Percentiles rank a stretch among this genome's conserved stretches.
These are phyloP conservation scores for Phyllosticta citribraziliensis DNA, from an alignment of 2,329 filamentous ascomycete species.

Conservation along the genomic window DNA sequence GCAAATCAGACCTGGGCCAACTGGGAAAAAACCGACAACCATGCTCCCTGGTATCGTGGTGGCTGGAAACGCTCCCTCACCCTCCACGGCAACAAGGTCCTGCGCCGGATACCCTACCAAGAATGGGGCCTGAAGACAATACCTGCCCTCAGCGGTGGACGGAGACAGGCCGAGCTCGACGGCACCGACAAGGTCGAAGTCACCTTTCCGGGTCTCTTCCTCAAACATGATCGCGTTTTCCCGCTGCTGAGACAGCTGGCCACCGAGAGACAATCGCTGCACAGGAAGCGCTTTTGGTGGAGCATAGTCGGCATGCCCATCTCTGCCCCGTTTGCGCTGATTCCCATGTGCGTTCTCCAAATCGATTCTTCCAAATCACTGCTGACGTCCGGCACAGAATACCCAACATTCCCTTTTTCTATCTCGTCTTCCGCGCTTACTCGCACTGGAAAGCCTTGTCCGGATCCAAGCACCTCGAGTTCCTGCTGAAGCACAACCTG, in stretches of 20 bases:
- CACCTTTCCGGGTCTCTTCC: slow-evolving; percentile 62
- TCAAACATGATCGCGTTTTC: slow-evolving; percentile 54
- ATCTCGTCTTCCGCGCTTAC: slow-evolving; percentile 76
- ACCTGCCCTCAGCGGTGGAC: slow-evolving; percentile 63
- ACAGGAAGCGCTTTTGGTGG: slow-evolving; percentile 68
- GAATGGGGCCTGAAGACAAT: slow-evolving; percentile 98
- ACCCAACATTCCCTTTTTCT: slow-evolving; percentile 95
- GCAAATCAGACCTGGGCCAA: slow-evolving; percentile 69
- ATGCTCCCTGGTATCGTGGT: slow-evolving; percentile 36
- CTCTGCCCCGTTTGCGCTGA: slow-evolving; percentile 67
- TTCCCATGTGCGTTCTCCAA: slow-evolving; percentile 63
- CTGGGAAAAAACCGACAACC: slow-evolving; percentile 60
- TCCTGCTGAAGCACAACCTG: slow-evolving; percentile 61
- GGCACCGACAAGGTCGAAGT: slow-evolving; percentile 60
- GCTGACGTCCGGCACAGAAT: slow-evolving; percentile 45
- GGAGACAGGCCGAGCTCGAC: slow-evolving; percentile 53
- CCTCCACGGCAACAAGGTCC: slow-evolving; percentile 72
- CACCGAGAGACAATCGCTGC: slow-evolving; percentile 69
- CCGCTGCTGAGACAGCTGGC: slow-evolving; percentile 60
- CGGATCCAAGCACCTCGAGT: slow-evolving; percentile 77
- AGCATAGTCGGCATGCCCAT: slow-evolving; percentile 77
- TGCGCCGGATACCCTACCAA: slow-evolving; percentile 84
- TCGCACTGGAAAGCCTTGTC: slow-evolving; percentile 51
- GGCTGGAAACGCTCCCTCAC: slow-evolving; percentile 88
- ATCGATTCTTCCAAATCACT: not conserved